Evolutionary conservation across 2,329 filamentous ascomycete genomes (phyloP).

Genomic region (Tolypocladium tundrense): DNA sequence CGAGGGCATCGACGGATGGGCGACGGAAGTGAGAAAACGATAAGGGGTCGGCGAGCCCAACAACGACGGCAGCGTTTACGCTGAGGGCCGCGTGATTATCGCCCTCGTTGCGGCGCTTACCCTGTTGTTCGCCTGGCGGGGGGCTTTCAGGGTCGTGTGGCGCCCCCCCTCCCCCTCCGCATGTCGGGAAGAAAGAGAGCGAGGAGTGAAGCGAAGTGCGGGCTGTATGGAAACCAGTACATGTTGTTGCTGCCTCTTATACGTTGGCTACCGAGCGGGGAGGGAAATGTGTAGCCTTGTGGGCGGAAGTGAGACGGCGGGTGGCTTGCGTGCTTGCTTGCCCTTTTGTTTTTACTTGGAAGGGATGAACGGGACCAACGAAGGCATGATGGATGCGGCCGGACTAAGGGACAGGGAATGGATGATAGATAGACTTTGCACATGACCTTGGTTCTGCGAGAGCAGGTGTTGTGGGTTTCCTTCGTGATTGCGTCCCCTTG

Average conservation of each 20-base stretch:
- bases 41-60: constrained; percentile 26
- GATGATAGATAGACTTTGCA: constrained; percentile 12
- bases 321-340: background rate
- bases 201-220: background rate
- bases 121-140: background rate
- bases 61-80: background rate
- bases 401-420: background rate
- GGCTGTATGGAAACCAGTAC: background rate
- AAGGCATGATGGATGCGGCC: background rate
- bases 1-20: constrained; percentile 92
- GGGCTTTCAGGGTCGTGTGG: background rate
- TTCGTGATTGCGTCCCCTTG: background rate
- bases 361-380: background rate
- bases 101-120: background rate
- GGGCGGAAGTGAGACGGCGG: background rate
- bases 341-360: background rate
- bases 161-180: background rate
- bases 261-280: background rate
- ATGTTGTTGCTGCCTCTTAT: background rate
- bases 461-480: background rate
- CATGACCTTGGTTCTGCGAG: background rate
- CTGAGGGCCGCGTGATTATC: background rate
- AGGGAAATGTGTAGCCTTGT: background rate
- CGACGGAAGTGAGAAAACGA: constrained; percentile 76
- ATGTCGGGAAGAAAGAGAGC: background rate